A percentile compares a stretch with the other conserved stretches of the same genome.
These are phyloP conservation scores for Umbelopsis vinacea DNA, from an alignment of 192 early-diverging fungal species.

Conservation along the genomic window DNA sequence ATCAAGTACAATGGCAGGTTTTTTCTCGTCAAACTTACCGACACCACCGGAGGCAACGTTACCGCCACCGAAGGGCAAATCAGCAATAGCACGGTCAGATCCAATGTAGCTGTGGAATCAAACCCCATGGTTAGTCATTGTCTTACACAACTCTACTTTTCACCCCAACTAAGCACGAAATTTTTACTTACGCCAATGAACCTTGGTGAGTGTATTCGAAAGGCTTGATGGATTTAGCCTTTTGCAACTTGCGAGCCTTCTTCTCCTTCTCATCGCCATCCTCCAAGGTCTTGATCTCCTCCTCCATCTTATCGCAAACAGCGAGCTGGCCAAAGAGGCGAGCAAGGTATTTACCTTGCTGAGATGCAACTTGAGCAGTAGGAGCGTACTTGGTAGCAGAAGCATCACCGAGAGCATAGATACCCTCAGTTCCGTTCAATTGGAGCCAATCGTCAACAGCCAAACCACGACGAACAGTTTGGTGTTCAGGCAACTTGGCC, in stretches of 20 bases:
- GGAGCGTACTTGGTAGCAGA: conserved; percentile 80
- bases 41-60: conserved; percentile 69
- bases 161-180: background rate
- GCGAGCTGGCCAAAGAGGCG: conserved; percentile 69
- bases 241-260: conserved; percentile 35
- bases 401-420: conserved; percentile 78
- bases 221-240: conserved; percentile 52
- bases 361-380: conserved; percentile 85
- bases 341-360: conserved; percentile 89
- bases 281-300: conserved; percentile 18
- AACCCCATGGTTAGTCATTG: background rate
- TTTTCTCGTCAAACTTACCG: background rate
- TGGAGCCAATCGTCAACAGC: conserved; percentile 72
- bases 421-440: conserved; percentile 62
- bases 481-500: conserved; percentile 56
- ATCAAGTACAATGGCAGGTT: background rate
- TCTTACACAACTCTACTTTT: background rate
- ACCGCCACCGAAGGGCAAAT: conserved; percentile 78
- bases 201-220: conserved; percentile 89
- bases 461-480: conserved; percentile 71
- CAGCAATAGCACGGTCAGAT: conserved; percentile 93
- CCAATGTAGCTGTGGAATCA: conserved; percentile 70
- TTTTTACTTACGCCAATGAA: conserved; percentile 63
- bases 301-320: conserved; percentile 45
- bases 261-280: conserved; percentile 32